Conservation (phyloP, 2,329 filamentous ascomycete species). For the Lomentospora prolificans region DNA sequence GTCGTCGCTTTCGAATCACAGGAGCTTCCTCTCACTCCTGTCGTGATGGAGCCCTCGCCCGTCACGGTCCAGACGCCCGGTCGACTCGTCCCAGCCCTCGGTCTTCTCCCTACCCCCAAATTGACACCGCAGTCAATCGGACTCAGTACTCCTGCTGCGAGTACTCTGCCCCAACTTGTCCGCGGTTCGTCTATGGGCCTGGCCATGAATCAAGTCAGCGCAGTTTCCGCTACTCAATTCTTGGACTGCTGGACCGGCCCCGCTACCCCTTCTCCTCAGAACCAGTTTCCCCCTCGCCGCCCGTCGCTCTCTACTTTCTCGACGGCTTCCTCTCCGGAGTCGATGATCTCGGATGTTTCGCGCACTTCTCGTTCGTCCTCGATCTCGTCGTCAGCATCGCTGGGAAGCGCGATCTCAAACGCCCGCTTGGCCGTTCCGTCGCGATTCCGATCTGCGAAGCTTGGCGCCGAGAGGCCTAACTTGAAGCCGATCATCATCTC, state of each 20-base stretch:
- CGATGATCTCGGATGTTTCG: constrained; percentile 55
- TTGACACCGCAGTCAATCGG: constrained; percentile 46
- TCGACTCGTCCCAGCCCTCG: constrained; percentile 41
- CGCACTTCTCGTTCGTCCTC: constrained; percentile 55
- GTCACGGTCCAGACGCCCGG: constrained; percentile 32
- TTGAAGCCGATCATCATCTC: constrained; percentile 43
- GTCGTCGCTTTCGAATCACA: constrained; percentile 4
- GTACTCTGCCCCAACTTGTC: constrained; percentile 39
- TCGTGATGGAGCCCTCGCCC: constrained; percentile 37
- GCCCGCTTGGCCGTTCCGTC: constrained; percentile 44
- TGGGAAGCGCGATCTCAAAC: constrained; percentile 50
- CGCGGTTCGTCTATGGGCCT: constrained; percentile 48
- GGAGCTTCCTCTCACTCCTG: constrained; percentile 21
- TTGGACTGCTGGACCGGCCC: constrained; percentile 42
- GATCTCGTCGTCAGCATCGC: constrained; percentile 52
- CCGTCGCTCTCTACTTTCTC: constrained; percentile 56
- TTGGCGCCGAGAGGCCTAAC: constrained; percentile 45
- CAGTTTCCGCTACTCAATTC: constrained; percentile 33
- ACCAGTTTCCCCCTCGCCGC: constrained; percentile 40
- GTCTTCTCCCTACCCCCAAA: constrained; percentile 48
- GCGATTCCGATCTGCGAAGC: constrained; percentile 54
- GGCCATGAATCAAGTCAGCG: constrained; percentile 47
- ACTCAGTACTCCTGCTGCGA: constrained; percentile 51
- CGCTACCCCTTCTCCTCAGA: constrained; percentile 39
- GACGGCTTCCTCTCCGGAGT: constrained; percentile 55